Evolutionary conservation across 225 moss, liverwort and hornwort species (phyloP).

Genomic region (Ulota crispa): DNA sequence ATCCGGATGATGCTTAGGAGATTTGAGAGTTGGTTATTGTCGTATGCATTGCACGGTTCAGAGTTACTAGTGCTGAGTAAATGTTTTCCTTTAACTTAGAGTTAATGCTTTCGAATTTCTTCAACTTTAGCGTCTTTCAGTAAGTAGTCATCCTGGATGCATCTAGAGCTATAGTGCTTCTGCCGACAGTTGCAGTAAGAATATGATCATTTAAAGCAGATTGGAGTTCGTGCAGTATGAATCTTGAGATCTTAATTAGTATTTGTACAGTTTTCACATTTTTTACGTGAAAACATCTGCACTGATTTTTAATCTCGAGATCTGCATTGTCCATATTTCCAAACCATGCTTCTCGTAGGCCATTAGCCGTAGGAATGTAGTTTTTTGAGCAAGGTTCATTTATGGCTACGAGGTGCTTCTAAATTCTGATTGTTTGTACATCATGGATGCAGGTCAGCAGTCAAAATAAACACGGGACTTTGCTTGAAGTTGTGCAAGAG

Average conservation of each 20-base stretch:
- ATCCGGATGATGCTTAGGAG: neutral
- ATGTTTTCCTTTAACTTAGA: neutral
- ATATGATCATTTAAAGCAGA: neutral
- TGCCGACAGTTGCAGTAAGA: neutral
- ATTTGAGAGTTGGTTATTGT: neutral
- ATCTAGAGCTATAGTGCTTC: neutral
- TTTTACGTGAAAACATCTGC: neutral
- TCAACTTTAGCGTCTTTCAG: neutral
- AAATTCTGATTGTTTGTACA: constrained; percentile 2
- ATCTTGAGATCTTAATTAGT: neutral
- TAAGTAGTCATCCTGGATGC: neutral
- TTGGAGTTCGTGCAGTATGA: neutral
- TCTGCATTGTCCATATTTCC: neutral
- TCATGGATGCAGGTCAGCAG: constrained; percentile 46
- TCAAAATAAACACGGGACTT: constrained; percentile 53
- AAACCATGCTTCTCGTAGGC: neutral
- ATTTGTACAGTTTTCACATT: neutral
- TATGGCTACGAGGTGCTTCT: neutral
- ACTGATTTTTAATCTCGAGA: neutral
- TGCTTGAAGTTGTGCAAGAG: constrained; percentile 59
- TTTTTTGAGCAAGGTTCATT: neutral
- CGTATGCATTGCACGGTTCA: neutral
- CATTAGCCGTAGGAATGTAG: neutral
- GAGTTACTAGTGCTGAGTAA: neutral
- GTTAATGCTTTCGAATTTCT: neutral